Conservation (phyloP, 805 yeast genomes). For the Candida coquimbonensis region DNA sequence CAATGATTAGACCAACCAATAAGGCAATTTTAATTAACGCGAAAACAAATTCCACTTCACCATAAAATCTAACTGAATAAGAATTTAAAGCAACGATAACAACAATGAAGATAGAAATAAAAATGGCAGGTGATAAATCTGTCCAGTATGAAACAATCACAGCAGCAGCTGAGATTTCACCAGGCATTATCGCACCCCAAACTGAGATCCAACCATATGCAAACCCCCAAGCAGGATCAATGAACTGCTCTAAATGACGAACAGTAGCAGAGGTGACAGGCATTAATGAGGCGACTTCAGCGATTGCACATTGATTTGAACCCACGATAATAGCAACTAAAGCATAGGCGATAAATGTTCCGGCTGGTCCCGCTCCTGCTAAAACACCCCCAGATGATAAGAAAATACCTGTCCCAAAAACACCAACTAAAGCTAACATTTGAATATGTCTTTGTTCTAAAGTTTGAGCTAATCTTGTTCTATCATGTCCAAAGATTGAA, state of each 20-base stretch:
- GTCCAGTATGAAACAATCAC: slow-evolving; percentile 41
- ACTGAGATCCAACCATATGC: slow-evolving; percentile 38
- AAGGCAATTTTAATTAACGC: slow-evolving; percentile 49
- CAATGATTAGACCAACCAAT: slow-evolving; percentile 50
- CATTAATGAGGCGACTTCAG: slow-evolving; percentile 31
- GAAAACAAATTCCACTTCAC: slow-evolving; percentile 54
- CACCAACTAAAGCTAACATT: slow-evolving; percentile 42
- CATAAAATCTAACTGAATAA: slow-evolving; percentile 35
- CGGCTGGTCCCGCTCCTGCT: slow-evolving; percentile 28
- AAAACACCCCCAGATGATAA: slow-evolving; percentile 32
- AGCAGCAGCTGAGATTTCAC: slow-evolving; percentile 38
- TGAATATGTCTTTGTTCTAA: slow-evolving; percentile 31
- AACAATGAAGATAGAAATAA: slow-evolving; percentile 34
- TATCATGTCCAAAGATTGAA: slow-evolving; percentile 10
- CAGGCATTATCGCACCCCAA: slow-evolving; percentile 35
- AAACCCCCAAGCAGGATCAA: slow-evolving; percentile 39
- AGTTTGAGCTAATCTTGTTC: slow-evolving; percentile 7
- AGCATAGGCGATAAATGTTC: slow-evolving; percentile 27
- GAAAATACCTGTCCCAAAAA: slow-evolving; percentile 38
- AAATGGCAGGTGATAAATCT: slow-evolving; percentile 35
- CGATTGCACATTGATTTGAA: slow-evolving; percentile 32
- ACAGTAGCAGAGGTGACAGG: slow-evolving; percentile 32
- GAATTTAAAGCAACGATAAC: slow-evolving; percentile 30
- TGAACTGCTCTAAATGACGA: slow-evolving; percentile 30
- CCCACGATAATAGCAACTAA: slow-evolving; percentile 31